phyloP scores from a whole-genome alignment of 352 stramenopile species.

The Phytophthora gonapodyides region DNA sequence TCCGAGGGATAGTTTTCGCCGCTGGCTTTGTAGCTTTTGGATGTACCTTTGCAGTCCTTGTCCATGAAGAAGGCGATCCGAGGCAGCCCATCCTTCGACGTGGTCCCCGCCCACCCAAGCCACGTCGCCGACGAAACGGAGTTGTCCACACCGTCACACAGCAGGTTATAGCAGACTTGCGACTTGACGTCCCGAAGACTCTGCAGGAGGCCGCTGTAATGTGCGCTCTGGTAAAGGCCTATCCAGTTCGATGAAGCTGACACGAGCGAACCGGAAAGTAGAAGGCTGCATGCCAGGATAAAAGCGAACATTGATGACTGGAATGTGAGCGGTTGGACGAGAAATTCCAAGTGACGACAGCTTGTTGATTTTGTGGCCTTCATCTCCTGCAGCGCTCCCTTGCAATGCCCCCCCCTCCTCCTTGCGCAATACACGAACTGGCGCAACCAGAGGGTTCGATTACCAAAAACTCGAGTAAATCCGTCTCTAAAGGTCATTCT shows the following conservation, averaged over 20 bases:
- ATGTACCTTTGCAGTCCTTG: slow-evolving; percentile 12
- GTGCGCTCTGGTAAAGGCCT: slow-evolving; percentile 1
- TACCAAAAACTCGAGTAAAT: too few species aligned
- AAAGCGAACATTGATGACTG: neutral
- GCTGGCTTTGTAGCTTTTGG: slow-evolving; percentile 2
- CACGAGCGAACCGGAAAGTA: neutral
- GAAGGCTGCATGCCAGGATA: neutral
- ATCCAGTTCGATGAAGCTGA: slow-evolving; percentile 4
- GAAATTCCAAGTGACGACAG: too few species aligned
- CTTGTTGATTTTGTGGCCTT: too few species aligned
- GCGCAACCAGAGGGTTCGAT: too few species aligned
- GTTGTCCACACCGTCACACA: slow-evolving; percentile 14
- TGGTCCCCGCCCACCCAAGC: neutral
- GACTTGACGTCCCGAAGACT: slow-evolving; percentile 10
- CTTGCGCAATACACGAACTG: too few species aligned
- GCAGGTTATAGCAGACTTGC: slow-evolving; percentile 18
- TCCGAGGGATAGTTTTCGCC: slow-evolving; percentile 4
- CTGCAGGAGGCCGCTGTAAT: slow-evolving; percentile 6
- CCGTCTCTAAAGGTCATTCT: too few species aligned
- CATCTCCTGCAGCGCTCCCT: too few species aligned
- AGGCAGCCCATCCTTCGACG: neutral
- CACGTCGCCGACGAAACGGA: neutral
- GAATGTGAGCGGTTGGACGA: too few species aligned
- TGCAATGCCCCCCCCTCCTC: too few species aligned
- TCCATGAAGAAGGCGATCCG: slow-evolving; percentile 15